Evolutionary conservation across 192 early-diverging fungal species (phyloP).

Genomic region (Haplosporangium gracile): DNA sequence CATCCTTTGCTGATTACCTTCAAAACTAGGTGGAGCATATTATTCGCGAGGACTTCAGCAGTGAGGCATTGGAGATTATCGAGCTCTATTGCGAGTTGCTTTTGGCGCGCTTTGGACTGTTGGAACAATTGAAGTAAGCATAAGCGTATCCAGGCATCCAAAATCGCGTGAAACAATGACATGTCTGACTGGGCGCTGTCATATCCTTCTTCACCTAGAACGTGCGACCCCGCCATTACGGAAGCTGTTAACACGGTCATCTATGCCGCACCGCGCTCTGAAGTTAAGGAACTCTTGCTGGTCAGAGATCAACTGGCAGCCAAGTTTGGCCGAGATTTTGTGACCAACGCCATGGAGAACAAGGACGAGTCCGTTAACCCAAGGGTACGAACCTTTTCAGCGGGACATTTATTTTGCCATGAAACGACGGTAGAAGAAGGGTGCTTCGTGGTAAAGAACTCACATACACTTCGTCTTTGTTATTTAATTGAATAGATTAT

Average conservation of each 20-base stretch:
- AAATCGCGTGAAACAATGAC: background rate
- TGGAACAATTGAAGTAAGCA: slow-evolving; percentile 83
- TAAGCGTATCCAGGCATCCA: background rate
- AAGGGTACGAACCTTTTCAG: slow-evolving; percentile 61
- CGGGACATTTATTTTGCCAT: background rate
- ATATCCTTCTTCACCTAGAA: slow-evolving; percentile 47
- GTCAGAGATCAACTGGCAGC: slow-evolving; percentile 84
- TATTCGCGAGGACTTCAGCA: slow-evolving; percentile 92
- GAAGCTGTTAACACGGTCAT: slow-evolving; percentile 93
- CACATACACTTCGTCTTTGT: background rate
- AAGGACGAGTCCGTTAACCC: slow-evolving; percentile 80
- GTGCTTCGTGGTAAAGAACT: background rate
- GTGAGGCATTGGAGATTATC: slow-evolving; percentile 95
- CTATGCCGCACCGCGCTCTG: slow-evolving; percentile 89
- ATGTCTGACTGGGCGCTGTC: background rate
- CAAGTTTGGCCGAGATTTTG: slow-evolving; percentile 90
- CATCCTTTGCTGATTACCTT: slow-evolving; percentile 4
- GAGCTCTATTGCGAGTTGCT: slow-evolving; percentile 94
- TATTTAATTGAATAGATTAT: slow-evolving; percentile 68
- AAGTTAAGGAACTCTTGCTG: slow-evolving; percentile 84
- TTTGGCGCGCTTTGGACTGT: slow-evolving; percentile 86
- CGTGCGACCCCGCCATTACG: slow-evolving; percentile 83
- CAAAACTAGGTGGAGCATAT: slow-evolving; percentile 79
- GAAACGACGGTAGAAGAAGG: too few relatives aligned
- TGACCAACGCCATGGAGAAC: slow-evolving; percentile 80